Evolutionary conservation across 1,284 basidiomycete species (phyloP).

Genomic region (Salmacisia buchloeana): DNA sequence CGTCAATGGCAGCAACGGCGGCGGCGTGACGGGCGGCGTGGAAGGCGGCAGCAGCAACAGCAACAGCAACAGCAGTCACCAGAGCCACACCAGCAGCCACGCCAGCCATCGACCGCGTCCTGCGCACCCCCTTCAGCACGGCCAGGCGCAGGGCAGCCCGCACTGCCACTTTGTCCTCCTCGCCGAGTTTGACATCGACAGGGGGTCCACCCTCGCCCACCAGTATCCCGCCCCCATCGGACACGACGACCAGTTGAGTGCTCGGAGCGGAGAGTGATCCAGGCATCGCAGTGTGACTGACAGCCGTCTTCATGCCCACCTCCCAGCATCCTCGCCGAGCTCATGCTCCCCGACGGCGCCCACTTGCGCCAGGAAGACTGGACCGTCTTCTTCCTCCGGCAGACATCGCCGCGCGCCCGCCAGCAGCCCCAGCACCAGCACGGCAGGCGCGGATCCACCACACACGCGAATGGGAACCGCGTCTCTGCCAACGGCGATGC

Average conservation of each 20-base stretch:
- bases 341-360: slow-evolving; percentile 97
- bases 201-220: slow-evolving; percentile 36
- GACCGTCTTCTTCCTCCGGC: slow-evolving; percentile 97
- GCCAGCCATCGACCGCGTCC: too few relatives aligned
- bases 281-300: not conserved
- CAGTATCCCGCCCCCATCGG: slow-evolving; percentile 36
- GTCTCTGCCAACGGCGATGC: not conserved
- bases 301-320: not conserved
- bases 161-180: slow-evolving; percentile 42
- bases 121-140: too few relatives aligned
- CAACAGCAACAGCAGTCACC: too few relatives aligned
- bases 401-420: slow-evolving; percentile 72
- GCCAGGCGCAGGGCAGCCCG: slow-evolving; percentile 9
- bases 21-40: too few relatives aligned
- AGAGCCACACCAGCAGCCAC: too few relatives aligned
- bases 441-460: not conserved
- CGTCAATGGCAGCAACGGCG: too few relatives aligned
- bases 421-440: not conserved
- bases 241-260: slow-evolving; percentile 43
- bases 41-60: too few relatives aligned
- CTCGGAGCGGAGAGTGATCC: not conserved
- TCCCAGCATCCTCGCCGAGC: slow-evolving; percentile 80
- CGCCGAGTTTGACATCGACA: slow-evolving; percentile 46
- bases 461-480: not conserved
- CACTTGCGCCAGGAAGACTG: slow-evolving; percentile 91